These are phyloP conservation scores for Pseudofabraea citricarpa DNA, from an alignment of 2,329 filamentous ascomycete genomes.

Conservation along the genomic window DNA sequence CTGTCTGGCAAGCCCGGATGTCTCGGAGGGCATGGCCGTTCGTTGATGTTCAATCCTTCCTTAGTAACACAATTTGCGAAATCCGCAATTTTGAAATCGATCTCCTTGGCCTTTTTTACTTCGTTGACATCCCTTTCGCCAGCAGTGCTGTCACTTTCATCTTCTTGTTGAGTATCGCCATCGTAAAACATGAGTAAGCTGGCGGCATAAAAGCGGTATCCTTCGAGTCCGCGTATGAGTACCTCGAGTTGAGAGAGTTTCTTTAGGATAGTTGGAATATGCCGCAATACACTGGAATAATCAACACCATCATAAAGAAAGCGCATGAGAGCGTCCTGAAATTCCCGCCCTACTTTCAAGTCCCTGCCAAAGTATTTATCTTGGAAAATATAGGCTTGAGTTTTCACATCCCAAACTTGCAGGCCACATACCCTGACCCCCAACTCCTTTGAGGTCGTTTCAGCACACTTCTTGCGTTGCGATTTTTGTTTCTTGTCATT, in stretches of 20 bases:
- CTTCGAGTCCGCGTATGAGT: slow-evolving; percentile 73
- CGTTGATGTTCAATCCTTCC: slow-evolving; percentile 59
- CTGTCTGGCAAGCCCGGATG: slow-evolving; percentile 78
- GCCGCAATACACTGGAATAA: slow-evolving; percentile 71
- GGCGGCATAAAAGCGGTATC: slow-evolving; percentile 93
- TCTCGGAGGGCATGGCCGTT: slow-evolving; percentile 70
- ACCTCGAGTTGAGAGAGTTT: slow-evolving; percentile 80
- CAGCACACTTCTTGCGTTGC: slow-evolving; percentile 86
- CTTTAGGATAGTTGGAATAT: slow-evolving; percentile 81
- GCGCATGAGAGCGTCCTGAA: slow-evolving; percentile 79
- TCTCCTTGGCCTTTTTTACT: slow-evolving; percentile 41
- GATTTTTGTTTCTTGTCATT: slow-evolving; percentile 88
- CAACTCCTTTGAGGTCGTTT: slow-evolving; percentile 84
- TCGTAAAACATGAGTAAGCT: slow-evolving; percentile 96
- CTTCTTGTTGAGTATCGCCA: slow-evolving; percentile 59
- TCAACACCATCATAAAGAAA: slow-evolving; percentile 91
- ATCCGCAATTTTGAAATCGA: slow-evolving; percentile 96
- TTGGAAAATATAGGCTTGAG: slow-evolving; percentile 84
- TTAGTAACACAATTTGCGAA: slow-evolving; percentile 97
- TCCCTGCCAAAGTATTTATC: slow-evolving; percentile 96
- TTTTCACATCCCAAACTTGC: slow-evolving; percentile 88
- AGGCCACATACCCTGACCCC: slow-evolving; percentile 93
- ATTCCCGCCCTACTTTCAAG: slow-evolving; percentile 81
- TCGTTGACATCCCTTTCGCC: slow-evolving; percentile 32
- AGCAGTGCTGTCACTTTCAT: slow-evolving; percentile 37